These are phyloP conservation scores for Areca catechu DNA, from an alignment of 176 grass and related monocot genomes.

Conservation along the genomic window DNA sequence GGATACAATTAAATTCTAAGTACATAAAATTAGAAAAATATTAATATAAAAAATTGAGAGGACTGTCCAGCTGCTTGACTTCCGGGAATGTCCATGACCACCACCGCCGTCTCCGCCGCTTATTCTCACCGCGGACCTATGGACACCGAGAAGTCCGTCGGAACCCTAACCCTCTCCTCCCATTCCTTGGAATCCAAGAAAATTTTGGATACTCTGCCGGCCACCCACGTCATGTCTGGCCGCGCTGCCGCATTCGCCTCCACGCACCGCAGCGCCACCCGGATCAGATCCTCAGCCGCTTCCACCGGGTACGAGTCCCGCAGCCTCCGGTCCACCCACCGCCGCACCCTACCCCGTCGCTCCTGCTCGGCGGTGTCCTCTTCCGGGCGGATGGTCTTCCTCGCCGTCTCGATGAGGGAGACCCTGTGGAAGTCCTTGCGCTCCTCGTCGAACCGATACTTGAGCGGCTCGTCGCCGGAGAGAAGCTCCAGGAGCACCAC, in stretches of 20 bases:
- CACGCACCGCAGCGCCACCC: constrained; percentile 57
- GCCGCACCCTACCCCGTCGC: constrained; percentile 42
- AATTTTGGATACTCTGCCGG: constrained; percentile 66
- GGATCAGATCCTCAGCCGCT: constrained; percentile 33
- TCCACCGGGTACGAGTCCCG: constrained; percentile 63
- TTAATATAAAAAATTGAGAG: too few relatives aligned
- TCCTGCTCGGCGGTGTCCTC: background rate
- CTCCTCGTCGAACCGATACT: constrained; percentile 27
- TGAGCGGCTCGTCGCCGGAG: constrained; percentile 57
- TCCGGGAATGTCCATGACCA: too few relatives aligned
- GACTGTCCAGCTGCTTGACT: too few relatives aligned
- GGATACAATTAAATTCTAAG: too few relatives aligned
- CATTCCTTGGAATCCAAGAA: constrained; percentile 58
- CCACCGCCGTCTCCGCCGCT: too few relatives aligned
- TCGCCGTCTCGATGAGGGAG: constrained; percentile 62
- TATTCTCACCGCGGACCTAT: constrained; percentile 44
- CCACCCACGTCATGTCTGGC: constrained; percentile 64
- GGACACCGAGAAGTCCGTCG: constrained; percentile 69
- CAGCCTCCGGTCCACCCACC: constrained; percentile 73
- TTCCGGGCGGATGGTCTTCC: constrained; percentile 16
- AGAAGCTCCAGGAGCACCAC: constrained; percentile 71
- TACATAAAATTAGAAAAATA: too few relatives aligned
- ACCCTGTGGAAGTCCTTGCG: constrained; percentile 40
- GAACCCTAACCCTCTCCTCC: constrained; percentile 28
- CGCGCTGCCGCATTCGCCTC: constrained; percentile 30